Evolutionary conservation across 2,329 filamentous ascomycete species (phyloP).

Genomic region (Myriosclerotinia scirpicola): DNA sequence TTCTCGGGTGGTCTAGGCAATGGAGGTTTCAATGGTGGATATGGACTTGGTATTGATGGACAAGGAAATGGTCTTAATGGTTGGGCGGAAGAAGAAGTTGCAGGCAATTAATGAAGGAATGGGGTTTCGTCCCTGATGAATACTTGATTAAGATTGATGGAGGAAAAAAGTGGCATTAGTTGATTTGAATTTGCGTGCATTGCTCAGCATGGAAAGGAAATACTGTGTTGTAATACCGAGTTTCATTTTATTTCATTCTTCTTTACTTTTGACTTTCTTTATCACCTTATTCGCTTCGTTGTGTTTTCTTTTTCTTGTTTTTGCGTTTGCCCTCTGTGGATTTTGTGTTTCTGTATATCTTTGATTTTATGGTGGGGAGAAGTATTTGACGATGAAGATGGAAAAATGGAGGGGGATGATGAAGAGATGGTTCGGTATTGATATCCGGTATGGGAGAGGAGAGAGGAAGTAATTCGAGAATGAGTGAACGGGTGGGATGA

Average conservation of each 20-base stretch:
- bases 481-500: background rate
- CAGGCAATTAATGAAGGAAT: conserved; percentile 32
- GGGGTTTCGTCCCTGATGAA: background rate
- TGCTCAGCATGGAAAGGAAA: conserved; percentile 13
- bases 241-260: conserved; percentile 4
- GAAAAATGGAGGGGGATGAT: background rate
- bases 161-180: conserved; percentile 4
- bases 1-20: conserved; percentile 44
- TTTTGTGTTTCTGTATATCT: conserved; percentile 9
- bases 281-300: conserved; percentile 20
- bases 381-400: background rate
- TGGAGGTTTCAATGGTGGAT: conserved; percentile 44
- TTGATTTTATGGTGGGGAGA: background rate
- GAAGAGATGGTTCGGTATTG: background rate
- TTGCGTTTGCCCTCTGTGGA: background rate
- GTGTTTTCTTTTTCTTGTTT: conserved; percentile 11
- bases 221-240: conserved; percentile 22
- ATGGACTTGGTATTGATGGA: conserved; percentile 62
- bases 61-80: conserved; percentile 59
- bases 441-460: background rate
- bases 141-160: conserved; percentile 8
- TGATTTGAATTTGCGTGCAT: conserved; percentile 17
- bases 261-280: background rate
- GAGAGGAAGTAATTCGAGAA: conserved; percentile 6
- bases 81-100: conserved; percentile 60